A percentile compares a stretch with the other conserved stretches of the same genome.
Conservation (phyloP, 768 basidiomycete genomes). For the Lactifluus rugatus region DNA sequence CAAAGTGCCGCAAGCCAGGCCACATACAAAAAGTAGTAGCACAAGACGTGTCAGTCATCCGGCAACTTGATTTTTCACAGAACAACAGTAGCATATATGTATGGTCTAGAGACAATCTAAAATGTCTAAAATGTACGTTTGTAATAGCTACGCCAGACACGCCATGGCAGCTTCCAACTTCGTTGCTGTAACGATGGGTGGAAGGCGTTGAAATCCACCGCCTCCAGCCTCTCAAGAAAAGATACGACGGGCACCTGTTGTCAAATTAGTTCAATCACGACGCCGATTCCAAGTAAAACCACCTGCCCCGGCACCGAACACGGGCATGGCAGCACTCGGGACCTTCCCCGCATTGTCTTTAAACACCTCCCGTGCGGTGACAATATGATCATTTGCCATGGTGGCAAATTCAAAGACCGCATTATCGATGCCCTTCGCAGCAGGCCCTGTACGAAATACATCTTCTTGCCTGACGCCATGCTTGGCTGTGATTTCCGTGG, state of each 20-base stretch:
- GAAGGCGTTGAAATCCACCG: constrained; percentile 63
- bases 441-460: constrained; percentile 48
- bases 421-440: constrained; percentile 55
- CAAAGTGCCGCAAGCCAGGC: not conserved
- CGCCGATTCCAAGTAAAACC: not conserved
- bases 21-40: not conserved
- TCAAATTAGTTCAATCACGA: not conserved
- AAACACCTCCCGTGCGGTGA: constrained; percentile 64
- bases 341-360: constrained; percentile 42
- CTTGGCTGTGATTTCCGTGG: constrained; percentile 71
- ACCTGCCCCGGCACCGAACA: constrained; percentile 66
- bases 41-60: not conserved
- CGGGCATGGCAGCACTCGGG: constrained; percentile 51
- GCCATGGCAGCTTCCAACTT: constrained; percentile 74
- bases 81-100: not conserved
- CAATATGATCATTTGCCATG: constrained; percentile 68
- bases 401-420: constrained; percentile 81
- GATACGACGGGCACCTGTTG: constrained; percentile 55
- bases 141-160: constrained; percentile 49
- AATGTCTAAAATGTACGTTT: constrained; percentile 30
- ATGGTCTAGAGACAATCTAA: constrained; percentile 20
- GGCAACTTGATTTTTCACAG: not conserved
- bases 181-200: constrained; percentile 48
- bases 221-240: constrained; percentile 58
- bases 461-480: constrained; percentile 75